These are phyloP conservation scores for Peronospora tabacina DNA, from an alignment of 352 stramenopile species.

Conservation along the genomic window DNA sequence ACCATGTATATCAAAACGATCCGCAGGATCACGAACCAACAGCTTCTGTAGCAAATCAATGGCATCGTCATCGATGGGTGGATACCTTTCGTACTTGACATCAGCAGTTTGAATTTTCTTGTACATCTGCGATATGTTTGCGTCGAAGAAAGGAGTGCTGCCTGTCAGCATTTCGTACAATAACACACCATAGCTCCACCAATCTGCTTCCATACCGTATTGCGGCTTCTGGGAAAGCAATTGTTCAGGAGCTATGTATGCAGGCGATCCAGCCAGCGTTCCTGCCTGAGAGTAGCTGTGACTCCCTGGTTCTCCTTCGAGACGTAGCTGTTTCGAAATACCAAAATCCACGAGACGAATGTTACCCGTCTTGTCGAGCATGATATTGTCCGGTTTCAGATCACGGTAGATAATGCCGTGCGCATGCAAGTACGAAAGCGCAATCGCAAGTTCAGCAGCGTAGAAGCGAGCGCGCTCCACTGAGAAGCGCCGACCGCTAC, in stretches of 20 bases:
- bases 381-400: slow-evolving; percentile 86
- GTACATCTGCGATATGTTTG: slow-evolving; percentile 83
- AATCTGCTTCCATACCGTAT: slow-evolving; percentile 85
- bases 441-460: slow-evolving; percentile 78
- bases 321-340: slow-evolving; percentile 78
- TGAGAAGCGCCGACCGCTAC: slow-evolving; percentile 56
- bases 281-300: slow-evolving; percentile 56
- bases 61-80: slow-evolving; percentile 53
- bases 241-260: slow-evolving; percentile 83
- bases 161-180: slow-evolving; percentile 88
- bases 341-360: slow-evolving; percentile 87
- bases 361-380: slow-evolving; percentile 82
- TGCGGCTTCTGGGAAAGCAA: slow-evolving; percentile 75
- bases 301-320: slow-evolving; percentile 26
- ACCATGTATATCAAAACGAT: slow-evolving; percentile 54
- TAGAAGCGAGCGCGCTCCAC: slow-evolving; percentile 79
- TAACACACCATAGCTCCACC: slow-evolving; percentile 88
- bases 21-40: slow-evolving; percentile 58
- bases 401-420: slow-evolving; percentile 85
- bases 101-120: slow-evolving; percentile 85
- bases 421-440: slow-evolving; percentile 79
- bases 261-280: slow-evolving; percentile 71
- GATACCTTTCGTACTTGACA: slow-evolving; percentile 69
- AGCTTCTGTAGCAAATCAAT: slow-evolving; percentile 73
- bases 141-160: slow-evolving; percentile 82